These are phyloP conservation scores for Diplotaxis tenuifolia DNA, from an alignment of 345 rosid species.

Conservation along the genomic window DNA sequence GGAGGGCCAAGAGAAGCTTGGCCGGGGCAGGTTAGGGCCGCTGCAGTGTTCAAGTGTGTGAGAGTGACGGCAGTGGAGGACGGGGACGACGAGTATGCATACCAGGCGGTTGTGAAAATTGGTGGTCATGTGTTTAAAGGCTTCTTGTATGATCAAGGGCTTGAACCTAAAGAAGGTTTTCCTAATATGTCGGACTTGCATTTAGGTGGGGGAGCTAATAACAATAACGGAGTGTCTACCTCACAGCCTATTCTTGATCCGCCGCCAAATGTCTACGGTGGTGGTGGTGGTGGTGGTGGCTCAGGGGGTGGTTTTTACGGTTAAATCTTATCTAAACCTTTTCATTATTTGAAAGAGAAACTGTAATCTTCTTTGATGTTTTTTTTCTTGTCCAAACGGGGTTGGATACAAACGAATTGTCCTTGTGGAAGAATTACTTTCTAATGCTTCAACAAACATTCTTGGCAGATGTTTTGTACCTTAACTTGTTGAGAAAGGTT, in stretches of 20 bases:
- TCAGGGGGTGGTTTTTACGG: conserved; percentile 45
- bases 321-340: conserved; percentile 2
- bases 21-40: conserved; percentile 80
- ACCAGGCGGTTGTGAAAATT: conserved; percentile 86
- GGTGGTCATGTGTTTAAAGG: conserved; percentile 94
- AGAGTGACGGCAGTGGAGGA: conserved; percentile 89
- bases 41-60: conserved; percentile 96
- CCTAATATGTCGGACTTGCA: conserved; percentile 84
- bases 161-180: conserved; percentile 62
- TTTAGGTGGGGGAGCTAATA: conserved; percentile 61
- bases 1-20: conserved; percentile 59
- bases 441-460: conserved; percentile 7
- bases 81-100: conserved; percentile 87
- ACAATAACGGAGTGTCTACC: conserved; percentile 54
- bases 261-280: conserved; percentile 55
- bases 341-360: neutral
- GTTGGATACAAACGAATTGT: conserved; percentile 20
- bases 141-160: conserved; percentile 83
- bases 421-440: neutral
- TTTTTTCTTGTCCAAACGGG: neutral
- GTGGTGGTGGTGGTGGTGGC: conserved; percentile 64
- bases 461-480: neutral
- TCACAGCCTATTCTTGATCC: conserved; percentile 59
- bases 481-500: neutral
- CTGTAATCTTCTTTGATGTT: neutral